Percentiles rank a stretch among this genome's conserved stretches.
These are phyloP conservation scores for Ophiocordyceps polyrhachis-furcata DNA, from an alignment of 2,329 filamentous ascomycete genomes.

Conservation along the genomic window DNA sequence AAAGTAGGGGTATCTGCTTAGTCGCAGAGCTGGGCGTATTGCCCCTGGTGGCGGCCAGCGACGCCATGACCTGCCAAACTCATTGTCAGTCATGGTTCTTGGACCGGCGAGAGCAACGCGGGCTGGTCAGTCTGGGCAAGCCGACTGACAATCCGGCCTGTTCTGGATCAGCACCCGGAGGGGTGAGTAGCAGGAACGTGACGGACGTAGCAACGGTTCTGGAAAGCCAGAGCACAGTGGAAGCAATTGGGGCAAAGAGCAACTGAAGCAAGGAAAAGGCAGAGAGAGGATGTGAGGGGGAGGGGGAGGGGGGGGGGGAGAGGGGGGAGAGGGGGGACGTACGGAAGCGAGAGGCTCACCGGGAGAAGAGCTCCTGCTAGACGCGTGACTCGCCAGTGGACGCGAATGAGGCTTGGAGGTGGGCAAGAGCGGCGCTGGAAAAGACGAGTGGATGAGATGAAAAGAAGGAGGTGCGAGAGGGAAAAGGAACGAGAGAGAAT, in stretches of 20 bases:
- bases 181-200: constrained; percentile 5
- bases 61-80: constrained; percentile 18
- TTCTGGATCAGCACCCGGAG: constrained; percentile 1
- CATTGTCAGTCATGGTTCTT: constrained; percentile 1
- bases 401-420: not conserved
- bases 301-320: not conserved
- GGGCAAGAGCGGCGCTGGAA: not conserved
- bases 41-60: constrained; percentile 7
- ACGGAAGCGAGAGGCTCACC: not conserved
- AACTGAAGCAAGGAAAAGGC: not conserved
- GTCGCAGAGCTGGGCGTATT: constrained; percentile 7
- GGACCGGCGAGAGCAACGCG: not conserved
- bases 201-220: constrained; percentile 8
- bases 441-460: not conserved
- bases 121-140: not conserved
- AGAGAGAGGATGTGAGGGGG: constrained; percentile 4
- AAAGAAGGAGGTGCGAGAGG: not conserved
- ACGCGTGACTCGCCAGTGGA: not conserved
- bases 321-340: not conserved
- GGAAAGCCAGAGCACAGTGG: constrained; percentile 2
- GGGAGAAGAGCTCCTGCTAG: not conserved
- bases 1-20: constrained; percentile 47
- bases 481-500: not conserved
- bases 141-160: constrained; percentile 1
- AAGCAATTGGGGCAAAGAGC: constrained; percentile 2